Conservation (phyloP, 495 filamentous ascomycete species). For the Amniculicola lignicola region DNA sequence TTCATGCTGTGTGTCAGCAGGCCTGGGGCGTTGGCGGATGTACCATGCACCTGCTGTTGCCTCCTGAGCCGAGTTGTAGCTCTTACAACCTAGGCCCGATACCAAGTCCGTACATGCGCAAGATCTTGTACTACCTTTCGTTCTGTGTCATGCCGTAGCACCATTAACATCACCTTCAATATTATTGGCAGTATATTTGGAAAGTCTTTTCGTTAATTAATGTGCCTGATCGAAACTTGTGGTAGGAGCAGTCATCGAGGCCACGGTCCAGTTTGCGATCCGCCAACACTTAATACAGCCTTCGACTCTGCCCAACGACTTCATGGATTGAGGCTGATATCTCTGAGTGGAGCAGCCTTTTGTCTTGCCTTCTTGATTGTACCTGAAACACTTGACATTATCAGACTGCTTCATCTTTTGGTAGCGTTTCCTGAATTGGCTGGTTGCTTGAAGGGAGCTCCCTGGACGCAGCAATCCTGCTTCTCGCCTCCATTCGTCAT, state of each 20-base stretch:
- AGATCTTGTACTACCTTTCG: constrained; percentile 32
- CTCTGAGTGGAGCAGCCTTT: constrained; percentile 1
- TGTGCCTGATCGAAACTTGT: constrained; percentile 19
- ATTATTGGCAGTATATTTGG: constrained; percentile 34
- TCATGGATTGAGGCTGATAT: constrained; percentile 30
- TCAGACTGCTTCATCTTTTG: constrained; percentile 17
- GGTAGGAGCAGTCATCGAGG: constrained; percentile 12
- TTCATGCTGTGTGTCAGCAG: constrained; percentile 29
- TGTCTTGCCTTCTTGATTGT: constrained; percentile 22
- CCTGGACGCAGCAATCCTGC: constrained; percentile 12
- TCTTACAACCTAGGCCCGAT: too few relatives aligned
- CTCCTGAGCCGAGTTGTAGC: too few relatives aligned
- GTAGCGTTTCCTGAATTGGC: constrained; percentile 10
- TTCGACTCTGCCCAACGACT: constrained; percentile 25
- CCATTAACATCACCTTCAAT: constrained; percentile 31
- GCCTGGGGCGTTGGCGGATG: constrained; percentile 2
- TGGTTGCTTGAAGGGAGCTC: constrained; percentile 7
- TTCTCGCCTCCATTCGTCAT: constrained; percentile 1
- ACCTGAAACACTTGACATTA: constrained; percentile 24
- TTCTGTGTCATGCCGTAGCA: constrained; percentile 29
- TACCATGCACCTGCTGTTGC: constrained; percentile 14
- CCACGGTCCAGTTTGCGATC: constrained; percentile 31
- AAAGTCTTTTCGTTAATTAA: constrained; percentile 32
- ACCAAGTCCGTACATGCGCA: constrained; percentile 17
- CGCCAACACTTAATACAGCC: constrained; percentile 28